Base-by-base conservation (phyloP, 2,329 filamentous ascomycete species). In the Hypoxylon sp. region DNA sequence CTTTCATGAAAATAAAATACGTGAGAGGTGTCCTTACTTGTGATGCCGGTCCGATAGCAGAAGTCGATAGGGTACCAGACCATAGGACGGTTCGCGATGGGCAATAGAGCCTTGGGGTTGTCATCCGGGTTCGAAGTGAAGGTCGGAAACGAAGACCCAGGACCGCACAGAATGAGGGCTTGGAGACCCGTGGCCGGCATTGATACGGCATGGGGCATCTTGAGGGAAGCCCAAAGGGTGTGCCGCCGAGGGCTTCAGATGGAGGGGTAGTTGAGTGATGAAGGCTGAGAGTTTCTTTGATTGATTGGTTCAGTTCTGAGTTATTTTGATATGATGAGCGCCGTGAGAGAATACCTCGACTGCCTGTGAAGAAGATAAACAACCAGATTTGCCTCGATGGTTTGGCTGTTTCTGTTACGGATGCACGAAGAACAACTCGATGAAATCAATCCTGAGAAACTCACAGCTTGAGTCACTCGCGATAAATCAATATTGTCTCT, bases 51-150 rank as follows among this genome's bases (percentile, higher is more conserved):
- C 31, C 90, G 86, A 70, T 92, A 90, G 75, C 90, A 94, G 77
- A 91, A 94, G 69, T 94, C 90, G 35, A 95, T 84, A 4, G 91
- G 88, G 73, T 95, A 95, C 89, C 91, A 94, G 41, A 95, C 88
- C 91, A 95, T 95, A 1, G 91, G 91, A 66, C 91, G 78, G 73
- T 95, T 95, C 29, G 91, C 91, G 58, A 95, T 89, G 4, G 91
- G 91, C 6, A 95, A 77, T 18, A 95, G 83, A 8, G 91, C 90
- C 76, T 95, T 95, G 8, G 91, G 90, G 60, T 90, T 88, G 70
- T 93, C 88, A 75, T 89, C 87, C 4, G 90, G 88, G 60, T 88
- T 91, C 2, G 89, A 88, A 1, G 90, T 93, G 72, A 95, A 94
- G 1, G 91, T 94, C 41, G 89, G 87, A 66, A 95, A 89, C 0